These are phyloP conservation scores for Verticillium nonalfalfae DNA, from an alignment of 2,329 filamentous ascomycete genomes.

Conservation along the genomic window DNA sequence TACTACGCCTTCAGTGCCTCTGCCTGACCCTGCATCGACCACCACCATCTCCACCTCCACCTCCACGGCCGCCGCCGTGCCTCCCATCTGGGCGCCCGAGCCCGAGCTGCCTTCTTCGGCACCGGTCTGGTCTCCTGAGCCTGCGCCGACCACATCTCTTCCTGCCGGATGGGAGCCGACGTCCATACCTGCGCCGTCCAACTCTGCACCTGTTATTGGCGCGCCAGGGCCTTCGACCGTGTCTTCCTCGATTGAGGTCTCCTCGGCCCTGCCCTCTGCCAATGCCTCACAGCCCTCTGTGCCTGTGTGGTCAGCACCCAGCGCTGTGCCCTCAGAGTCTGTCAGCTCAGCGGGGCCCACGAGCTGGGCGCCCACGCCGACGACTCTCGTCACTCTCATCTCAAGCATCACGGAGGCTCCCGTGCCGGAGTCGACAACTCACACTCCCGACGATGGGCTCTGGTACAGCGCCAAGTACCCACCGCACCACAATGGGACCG, in stretches of 20 bases:
- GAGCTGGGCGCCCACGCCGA: conserved; percentile 3
- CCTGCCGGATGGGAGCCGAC: neutral
- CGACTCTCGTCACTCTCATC: conserved; percentile 12
- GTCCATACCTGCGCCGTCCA: neutral
- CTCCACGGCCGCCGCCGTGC: neutral
- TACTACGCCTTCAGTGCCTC: neutral
- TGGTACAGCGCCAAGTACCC: conserved; percentile 39
- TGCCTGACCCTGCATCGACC: neutral
- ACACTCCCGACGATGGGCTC: conserved; percentile 31
- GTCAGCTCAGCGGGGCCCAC: conserved; percentile 2
- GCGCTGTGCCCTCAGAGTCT: neutral
- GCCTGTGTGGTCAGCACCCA: neutral
- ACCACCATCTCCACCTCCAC: neutral
- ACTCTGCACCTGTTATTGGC: neutral
- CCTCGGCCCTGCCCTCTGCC: neutral
- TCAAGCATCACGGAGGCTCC: conserved; percentile 8
- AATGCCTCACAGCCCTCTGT: neutral
- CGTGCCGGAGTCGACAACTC: conserved; percentile 14
- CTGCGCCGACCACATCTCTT: neutral
- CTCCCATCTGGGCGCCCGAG: neutral
- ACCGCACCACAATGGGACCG: conserved; percentile 36
- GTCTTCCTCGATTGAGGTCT: neutral
- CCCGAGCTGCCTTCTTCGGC: neutral
- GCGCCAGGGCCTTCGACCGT: neutral
- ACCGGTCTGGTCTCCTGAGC: neutral